These are phyloP conservation scores for Pseudogymnoascus sp. DNA, from an alignment of 2,329 filamentous ascomycete species.

Conservation along the genomic window DNA sequence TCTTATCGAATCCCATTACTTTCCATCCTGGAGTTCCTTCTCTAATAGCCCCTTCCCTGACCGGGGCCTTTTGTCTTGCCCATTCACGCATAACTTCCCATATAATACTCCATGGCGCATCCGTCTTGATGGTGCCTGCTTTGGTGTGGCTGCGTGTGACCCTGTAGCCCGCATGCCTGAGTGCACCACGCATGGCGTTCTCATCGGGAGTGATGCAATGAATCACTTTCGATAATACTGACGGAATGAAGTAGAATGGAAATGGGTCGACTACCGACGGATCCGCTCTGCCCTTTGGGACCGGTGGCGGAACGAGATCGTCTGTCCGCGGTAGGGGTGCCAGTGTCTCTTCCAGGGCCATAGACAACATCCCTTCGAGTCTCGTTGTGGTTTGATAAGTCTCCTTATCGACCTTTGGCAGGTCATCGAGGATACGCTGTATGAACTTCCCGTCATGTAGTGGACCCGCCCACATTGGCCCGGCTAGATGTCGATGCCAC, in stretches of 20 bases:
- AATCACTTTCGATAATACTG: slow-evolving; percentile 63
- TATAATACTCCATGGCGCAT: slow-evolving; percentile 81
- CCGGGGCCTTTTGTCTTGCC: slow-evolving; percentile 69
- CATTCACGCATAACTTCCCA: slow-evolving; percentile 95
- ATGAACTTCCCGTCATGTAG: slow-evolving; percentile 82
- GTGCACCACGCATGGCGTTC: slow-evolving; percentile 69
- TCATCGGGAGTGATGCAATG: slow-evolving; percentile 75
- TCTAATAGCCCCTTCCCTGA: slow-evolving; percentile 64
- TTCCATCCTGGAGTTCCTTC: slow-evolving; percentile 62
- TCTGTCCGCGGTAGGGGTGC: slow-evolving; percentile 12
- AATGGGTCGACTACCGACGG: slow-evolving; percentile 60
- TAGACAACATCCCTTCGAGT: slow-evolving; percentile 85
- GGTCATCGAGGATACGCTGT: slow-evolving; percentile 62
- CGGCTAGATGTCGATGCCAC: slow-evolving; percentile 75
- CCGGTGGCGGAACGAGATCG: slow-evolving; percentile 16
- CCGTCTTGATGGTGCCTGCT: slow-evolving; percentile 82
- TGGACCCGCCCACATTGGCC: slow-evolving; percentile 90
- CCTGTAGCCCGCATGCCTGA: slow-evolving; percentile 71
- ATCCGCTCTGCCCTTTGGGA: slow-evolving; percentile 33
- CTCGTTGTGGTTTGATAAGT: slow-evolving; percentile 73
- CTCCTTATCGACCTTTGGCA: slow-evolving; percentile 56
- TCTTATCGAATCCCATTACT: slow-evolving; percentile 45
- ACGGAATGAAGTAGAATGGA: slow-evolving; percentile 82
- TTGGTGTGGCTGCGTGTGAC: slow-evolving; percentile 84
- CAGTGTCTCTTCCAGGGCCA: slow-evolving; percentile 66